Evolutionary conservation across 768 basidiomycete genomes (phyloP), one percentile per base, ranked within the genome.

Genomic region (Russula earlei): DNA sequence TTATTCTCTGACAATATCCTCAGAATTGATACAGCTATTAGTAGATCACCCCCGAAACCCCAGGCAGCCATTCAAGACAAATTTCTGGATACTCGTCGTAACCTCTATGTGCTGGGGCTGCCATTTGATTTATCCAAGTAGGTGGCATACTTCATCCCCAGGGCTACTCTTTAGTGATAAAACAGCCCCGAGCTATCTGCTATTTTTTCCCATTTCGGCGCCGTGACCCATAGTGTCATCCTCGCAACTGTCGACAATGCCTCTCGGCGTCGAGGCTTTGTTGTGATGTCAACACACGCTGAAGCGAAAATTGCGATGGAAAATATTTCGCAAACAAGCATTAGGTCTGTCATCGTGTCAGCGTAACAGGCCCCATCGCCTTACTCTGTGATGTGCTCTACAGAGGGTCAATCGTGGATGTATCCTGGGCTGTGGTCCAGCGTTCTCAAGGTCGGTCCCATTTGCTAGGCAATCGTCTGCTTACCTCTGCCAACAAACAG

Each of bases 351-450:
- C 43, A n/a, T 40, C n/a, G 25, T 8, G 7, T 25, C 19, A 44
- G 19, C 40, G 17, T 12, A 17, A 34, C 12, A 14, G n/a, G 19
- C 1, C 10, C 27, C 29, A 6, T 40, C n/a, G 14, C 4, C 14
- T 44, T 43, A 60, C 14, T 33, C 60, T 54, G 52, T 59, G 38
- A 43, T 45, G 48, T 40, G 37, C 33, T 12, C 17, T 55, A 6
- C 47, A 89, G 85, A 65, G 85, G 87, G 7, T 83, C 89, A 64
- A 74, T 77, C 19, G 79, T 91, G 44, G 87, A 91, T 65, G 79
- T 91, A 49, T 89, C 87, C 6, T 91, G 87, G 87, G 88, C 87
- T 17, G 87, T 91, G 22, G 87, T 91, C 36, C 87, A 91, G 62
- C 85, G 87, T 43, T 91, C 87, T 59, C 82, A 85, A 76, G 87